phyloP scores from a whole-genome alignment of 1,284 basidiomycete species.

The Malassezia sympodialis region DNA sequence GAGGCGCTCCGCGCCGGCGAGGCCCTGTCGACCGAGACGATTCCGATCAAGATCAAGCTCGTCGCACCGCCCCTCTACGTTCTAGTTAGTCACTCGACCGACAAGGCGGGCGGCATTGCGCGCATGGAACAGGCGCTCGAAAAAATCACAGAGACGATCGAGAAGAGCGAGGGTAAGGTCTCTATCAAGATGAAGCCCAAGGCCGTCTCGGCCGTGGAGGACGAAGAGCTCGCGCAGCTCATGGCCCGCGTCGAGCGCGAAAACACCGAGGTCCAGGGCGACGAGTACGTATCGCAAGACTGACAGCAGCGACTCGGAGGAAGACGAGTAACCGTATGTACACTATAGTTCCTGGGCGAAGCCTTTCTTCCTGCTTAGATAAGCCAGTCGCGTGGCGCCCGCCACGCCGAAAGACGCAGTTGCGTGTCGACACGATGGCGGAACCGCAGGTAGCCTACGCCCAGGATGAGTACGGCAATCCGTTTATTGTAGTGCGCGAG shows the following conservation, averaged over 20 bases:
- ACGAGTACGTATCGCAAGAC: conserved; percentile 23
- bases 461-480: conserved; percentile 70
- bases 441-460: conserved; percentile 45
- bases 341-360: not conserved
- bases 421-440: conserved; percentile 23
- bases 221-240: conserved; percentile 48
- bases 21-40: conserved; percentile 69
- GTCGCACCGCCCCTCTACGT: conserved; percentile 96
- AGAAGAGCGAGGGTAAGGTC: conserved; percentile 64
- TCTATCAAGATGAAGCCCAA: conserved; percentile 84
- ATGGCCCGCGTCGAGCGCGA: conserved; percentile 48
- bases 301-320: conserved; percentile 16
- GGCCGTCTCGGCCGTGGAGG: conserved; percentile 45
- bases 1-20: conserved; percentile 82
- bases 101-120: conserved; percentile 89
- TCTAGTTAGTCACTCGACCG: conserved; percentile 86
- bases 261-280: conserved; percentile 47
- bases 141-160: conserved; percentile 73
- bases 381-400: not conserved
- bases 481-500: conserved; percentile 93
- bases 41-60: conserved; percentile 93
- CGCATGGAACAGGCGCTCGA: conserved; percentile 86
- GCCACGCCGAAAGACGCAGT: not conserved
- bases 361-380: not conserved
- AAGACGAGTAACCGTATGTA: conserved; percentile 10